A percentile compares a stretch with the other conserved stretches of the same genome.
Conservation (phyloP, 2,329 filamentous ascomycete genomes). For the Beauveria sp. region DNA sequence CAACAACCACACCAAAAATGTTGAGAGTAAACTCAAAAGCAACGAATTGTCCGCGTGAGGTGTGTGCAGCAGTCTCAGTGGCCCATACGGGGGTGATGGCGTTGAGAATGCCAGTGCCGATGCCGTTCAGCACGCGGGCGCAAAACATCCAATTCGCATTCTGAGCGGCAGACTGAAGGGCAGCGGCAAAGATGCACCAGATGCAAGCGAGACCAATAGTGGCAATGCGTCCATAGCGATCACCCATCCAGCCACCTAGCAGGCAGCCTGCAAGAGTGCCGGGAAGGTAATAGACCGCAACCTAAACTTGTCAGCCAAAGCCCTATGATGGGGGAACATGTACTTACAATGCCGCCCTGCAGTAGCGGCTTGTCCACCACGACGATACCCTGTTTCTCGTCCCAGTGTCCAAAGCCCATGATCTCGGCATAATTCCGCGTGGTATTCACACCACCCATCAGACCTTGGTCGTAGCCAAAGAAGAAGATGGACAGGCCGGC, state of each 20-base stretch:
- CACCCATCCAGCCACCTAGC: conserved; percentile 56
- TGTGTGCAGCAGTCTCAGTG: conserved; percentile 61
- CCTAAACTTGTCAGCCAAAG: conserved; percentile 13
- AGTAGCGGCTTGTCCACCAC: conserved; percentile 45
- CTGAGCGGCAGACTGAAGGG: conserved; percentile 57
- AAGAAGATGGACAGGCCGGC: conserved; percentile 62
- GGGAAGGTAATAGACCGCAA: conserved; percentile 38
- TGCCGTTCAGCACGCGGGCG: conserved; percentile 42
- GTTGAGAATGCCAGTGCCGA: conserved; percentile 63
- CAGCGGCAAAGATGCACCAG: conserved; percentile 54
- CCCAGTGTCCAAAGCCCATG: conserved; percentile 58
- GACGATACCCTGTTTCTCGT: conserved; percentile 40
- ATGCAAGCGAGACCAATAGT: conserved; percentile 53
- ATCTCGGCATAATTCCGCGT: conserved; percentile 54
- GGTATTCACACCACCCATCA: conserved; percentile 60
- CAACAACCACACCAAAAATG: conserved; percentile 56
- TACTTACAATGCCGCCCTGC: conserved; percentile 22
- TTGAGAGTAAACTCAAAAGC: conserved; percentile 68
- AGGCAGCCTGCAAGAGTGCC: conserved; percentile 55
- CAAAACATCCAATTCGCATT: conserved; percentile 65
- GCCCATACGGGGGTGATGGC: conserved; percentile 66
- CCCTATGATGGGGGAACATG: neutral
- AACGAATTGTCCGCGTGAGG: conserved; percentile 59
- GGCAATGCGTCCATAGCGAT: conserved; percentile 53
- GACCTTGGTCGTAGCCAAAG: conserved; percentile 52